Evolutionary conservation across 1,284 basidiomycete genomes (phyloP).

Genomic region (Cryptococcus depauperatus): DNA sequence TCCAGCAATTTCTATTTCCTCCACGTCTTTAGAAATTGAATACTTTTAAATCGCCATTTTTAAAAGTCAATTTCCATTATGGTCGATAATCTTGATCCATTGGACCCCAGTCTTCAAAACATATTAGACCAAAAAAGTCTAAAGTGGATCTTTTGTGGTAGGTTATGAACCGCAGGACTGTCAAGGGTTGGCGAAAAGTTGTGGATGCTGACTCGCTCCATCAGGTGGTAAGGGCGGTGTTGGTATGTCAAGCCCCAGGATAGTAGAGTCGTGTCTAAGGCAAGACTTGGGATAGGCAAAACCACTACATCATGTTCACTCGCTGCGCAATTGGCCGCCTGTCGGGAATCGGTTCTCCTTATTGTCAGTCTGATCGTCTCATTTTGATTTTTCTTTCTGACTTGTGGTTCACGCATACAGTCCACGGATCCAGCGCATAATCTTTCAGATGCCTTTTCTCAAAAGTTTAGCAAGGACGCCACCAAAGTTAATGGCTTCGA

Average conservation of each 20-base stretch:
- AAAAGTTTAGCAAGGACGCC: conserved; percentile 98
- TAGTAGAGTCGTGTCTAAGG: not conserved
- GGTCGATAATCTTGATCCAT: conserved; percentile 32
- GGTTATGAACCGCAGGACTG: conserved; percentile 37
- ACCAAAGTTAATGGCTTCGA: conserved; percentile 98
- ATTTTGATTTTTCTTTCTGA: not conserved
- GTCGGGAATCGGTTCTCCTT: conserved; percentile 81
- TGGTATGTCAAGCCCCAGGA: conserved; percentile 51
- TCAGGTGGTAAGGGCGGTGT: conserved; percentile 93
- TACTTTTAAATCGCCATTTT: not conserved
- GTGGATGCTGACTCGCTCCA: not conserved
- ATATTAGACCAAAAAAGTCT: conserved; percentile 77
- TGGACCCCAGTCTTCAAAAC: conserved; percentile 78
- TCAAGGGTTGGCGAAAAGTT: not conserved
- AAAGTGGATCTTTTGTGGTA: conserved; percentile 94
- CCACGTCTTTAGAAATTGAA: not conserved
- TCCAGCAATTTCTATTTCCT: conserved; percentile 6
- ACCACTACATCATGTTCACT: conserved; percentile 92
- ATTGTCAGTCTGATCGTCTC: conserved; percentile 57
- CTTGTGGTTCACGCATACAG: conserved; percentile 45
- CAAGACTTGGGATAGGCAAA: conserved; percentile 56
- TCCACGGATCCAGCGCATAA: conserved; percentile 99
- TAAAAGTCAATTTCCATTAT: not conserved
- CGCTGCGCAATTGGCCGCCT: conserved; percentile 82
- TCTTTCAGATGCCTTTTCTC: conserved; percentile 94